These are phyloP conservation scores for Leccinum angustisporum DNA, from an alignment of 1,284 basidiomycete genomes.

Conservation along the genomic window DNA sequence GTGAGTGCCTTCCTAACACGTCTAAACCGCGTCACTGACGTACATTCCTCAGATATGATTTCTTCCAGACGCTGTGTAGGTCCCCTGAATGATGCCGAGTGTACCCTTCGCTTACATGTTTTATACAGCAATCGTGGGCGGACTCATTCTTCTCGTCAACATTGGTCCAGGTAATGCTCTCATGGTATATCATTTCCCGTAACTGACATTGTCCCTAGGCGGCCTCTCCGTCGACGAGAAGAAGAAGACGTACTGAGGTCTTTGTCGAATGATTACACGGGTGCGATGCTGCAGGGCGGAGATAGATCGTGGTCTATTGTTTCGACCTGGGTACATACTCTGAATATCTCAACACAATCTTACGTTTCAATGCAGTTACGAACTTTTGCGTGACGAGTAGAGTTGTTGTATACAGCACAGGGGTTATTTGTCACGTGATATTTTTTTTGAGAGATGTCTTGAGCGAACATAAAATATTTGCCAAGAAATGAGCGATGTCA, in stretches of 20 bases:
- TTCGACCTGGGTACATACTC: constrained; percentile 18
- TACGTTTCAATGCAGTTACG: constrained; percentile 10
- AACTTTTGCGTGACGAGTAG: neutral
- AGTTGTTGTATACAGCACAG: neutral
- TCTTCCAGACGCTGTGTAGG: constrained; percentile 92
- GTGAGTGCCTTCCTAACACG: constrained; percentile 40
- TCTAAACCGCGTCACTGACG: constrained; percentile 20
- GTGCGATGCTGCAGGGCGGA: constrained; percentile 1
- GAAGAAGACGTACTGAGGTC: constrained; percentile 86
- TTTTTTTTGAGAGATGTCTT: neutral
- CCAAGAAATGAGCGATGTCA: constrained; percentile 46
- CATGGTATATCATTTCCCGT: neutral
- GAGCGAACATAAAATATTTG: neutral
- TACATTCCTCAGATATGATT: constrained; percentile 65
- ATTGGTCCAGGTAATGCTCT: constrained; percentile 81
- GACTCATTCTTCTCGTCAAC: constrained; percentile 95
- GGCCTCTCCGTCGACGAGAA: constrained; percentile 99
- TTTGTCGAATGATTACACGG: neutral
- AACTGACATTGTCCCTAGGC: constrained; percentile 43
- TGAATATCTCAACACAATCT: constrained; percentile 19
- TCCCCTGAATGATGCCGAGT: constrained; percentile 14
- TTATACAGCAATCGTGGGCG: constrained; percentile 88
- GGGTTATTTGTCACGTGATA: constrained; percentile 21
- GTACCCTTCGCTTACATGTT: constrained; percentile 22
- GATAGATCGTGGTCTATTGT: constrained; percentile 11